These are phyloP conservation scores for Solanum dulcamara DNA, from an alignment of 257 asterid species.

Conservation along the genomic window DNA sequence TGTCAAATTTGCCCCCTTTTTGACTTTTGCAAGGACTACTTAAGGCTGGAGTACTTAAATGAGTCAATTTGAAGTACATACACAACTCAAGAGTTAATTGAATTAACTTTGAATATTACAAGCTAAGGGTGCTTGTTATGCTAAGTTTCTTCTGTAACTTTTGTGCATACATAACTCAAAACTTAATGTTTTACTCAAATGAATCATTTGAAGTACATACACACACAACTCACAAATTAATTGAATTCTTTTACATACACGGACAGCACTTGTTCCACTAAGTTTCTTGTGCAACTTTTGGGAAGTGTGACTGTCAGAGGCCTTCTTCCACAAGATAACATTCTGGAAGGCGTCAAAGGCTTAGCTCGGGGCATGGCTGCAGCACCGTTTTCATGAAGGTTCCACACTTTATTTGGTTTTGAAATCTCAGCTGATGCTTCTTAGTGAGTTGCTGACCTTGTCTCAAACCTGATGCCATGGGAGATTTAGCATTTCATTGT, in stretches of 20 bases:
- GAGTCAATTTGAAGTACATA: not conserved
- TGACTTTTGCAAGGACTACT: too few species aligned
- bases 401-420: slow-evolving; percentile 7
- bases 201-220: not conserved
- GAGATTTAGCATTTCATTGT: slow-evolving; percentile 15
- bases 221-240: slow-evolving; percentile 20
- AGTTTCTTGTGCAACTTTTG: slow-evolving; percentile 29
- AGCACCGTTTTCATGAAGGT: slow-evolving; percentile 1
- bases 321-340: slow-evolving; percentile 19
- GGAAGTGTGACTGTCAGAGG: slow-evolving; percentile 24
- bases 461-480: slow-evolving; percentile 19
- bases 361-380: not conserved
- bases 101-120: slow-evolving; percentile 5
- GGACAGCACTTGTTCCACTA: not conserved
- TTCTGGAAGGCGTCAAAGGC: slow-evolving; percentile 3
- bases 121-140: slow-evolving; percentile 2
- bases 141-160: slow-evolving; percentile 24
- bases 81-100: slow-evolving; percentile 32
- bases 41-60: too few species aligned
- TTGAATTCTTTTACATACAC: slow-evolving; percentile 29
- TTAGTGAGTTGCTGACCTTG: slow-evolving; percentile 40
- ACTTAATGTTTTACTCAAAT: not conserved
- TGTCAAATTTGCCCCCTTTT: too few species aligned
- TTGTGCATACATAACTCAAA: slow-evolving; percentile 13
- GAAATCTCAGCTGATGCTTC: slow-evolving; percentile 31